Conservation (phyloP, 2,329 filamentous ascomycete species). For the Trichoderma sp. region DNA sequence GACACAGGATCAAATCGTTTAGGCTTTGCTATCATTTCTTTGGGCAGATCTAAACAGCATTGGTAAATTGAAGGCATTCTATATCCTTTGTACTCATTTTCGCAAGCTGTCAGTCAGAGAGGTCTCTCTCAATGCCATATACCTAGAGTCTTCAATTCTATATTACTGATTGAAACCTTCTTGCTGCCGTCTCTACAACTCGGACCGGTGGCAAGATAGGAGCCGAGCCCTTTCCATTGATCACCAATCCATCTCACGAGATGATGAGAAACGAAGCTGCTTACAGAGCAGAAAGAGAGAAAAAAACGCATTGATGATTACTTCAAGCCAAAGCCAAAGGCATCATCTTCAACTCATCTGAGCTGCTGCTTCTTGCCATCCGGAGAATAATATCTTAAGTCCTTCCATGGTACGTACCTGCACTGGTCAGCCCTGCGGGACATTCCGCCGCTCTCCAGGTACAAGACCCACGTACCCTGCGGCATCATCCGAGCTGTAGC, state of each 20-base stretch:
- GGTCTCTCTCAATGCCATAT: background rate
- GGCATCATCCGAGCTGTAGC: background rate
- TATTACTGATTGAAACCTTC: background rate
- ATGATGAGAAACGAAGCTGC: background rate
- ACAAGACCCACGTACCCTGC: background rate
- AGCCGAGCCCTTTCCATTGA: background rate
- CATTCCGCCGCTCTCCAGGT: background rate
- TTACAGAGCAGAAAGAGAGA: background rate
- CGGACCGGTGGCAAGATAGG: background rate
- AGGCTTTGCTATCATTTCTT: background rate
- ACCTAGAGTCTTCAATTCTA: background rate
- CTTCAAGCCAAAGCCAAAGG: background rate
- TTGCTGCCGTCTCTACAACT: background rate
- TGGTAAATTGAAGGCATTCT: background rate
- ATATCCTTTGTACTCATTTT: background rate
- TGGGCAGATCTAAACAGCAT: background rate
- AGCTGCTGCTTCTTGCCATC: background rate
- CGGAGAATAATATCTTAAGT: slow-evolving; percentile 3
- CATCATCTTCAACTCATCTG: background rate
- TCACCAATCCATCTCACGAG: background rate
- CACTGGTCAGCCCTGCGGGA: background rate
- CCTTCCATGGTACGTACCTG: background rate
- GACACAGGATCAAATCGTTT: background rate
- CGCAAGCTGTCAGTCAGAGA: background rate
- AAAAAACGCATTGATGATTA: background rate